Conservation (phyloP, 345 rosid genomes). For the Linum trigynum region DNA sequence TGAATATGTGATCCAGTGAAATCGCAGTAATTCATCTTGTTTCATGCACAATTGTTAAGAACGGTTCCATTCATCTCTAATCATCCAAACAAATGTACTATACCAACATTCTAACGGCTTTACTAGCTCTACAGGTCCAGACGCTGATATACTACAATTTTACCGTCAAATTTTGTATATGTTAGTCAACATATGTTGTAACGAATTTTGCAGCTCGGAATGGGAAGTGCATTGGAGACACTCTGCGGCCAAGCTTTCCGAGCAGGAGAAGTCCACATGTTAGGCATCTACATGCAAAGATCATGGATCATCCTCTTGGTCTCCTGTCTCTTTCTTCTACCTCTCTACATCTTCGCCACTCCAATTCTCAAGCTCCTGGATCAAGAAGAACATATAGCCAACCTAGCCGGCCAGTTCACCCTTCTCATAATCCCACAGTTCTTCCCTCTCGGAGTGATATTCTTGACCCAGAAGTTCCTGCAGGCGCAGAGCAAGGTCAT, state of each 20-base stretch:
- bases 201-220: constrained; percentile 48
- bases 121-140: no score
- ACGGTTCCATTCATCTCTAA: no score
- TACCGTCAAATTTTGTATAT: no score
- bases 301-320: constrained; percentile 55
- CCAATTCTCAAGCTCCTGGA: constrained; percentile 56
- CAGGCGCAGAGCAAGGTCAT: constrained; percentile 74
- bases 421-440: constrained; percentile 48
- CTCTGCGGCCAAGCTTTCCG: constrained; percentile 88
- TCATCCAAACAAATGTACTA: no score
- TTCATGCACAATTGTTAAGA: no score
- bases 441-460: constrained; percentile 54
- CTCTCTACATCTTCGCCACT: constrained; percentile 53
- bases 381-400: constrained; percentile 42
- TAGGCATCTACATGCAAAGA: constrained; percentile 75
- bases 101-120: no score
- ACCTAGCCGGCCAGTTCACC: constrained; percentile 51
- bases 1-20: no score
- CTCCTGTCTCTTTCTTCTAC: constrained; percentile 39
- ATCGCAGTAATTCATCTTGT: no score
- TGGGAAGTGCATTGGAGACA: constrained; percentile 91
- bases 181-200: no score
- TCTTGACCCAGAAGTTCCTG: constrained; percentile 61
- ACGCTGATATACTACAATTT: no score
- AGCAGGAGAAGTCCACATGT: constrained; percentile 62